These are phyloP conservation scores for Colletotrichum magnum DNA, from an alignment of 2,329 filamentous ascomycete species.

Conservation along the genomic window DNA sequence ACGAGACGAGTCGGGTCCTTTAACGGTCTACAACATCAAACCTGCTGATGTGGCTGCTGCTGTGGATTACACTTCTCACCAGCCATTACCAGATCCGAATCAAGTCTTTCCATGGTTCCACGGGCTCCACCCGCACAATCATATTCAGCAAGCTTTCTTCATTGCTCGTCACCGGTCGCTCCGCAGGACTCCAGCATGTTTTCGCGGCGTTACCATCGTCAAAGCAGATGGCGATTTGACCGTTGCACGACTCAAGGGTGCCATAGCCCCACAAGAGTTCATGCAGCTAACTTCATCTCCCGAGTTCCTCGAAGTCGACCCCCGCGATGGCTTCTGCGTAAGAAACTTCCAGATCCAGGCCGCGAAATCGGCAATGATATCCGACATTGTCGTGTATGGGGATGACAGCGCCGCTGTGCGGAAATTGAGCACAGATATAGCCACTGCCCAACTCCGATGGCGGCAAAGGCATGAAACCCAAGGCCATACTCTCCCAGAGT, in stretches of 20 bases:
- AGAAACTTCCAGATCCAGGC: slow-evolving; percentile 98
- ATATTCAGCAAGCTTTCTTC: slow-evolving; percentile 92
- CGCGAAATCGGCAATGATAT: slow-evolving; percentile 87
- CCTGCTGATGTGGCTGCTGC: slow-evolving; percentile 78
- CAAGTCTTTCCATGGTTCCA: slow-evolving; percentile 97
- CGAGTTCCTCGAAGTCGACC: slow-evolving; percentile 87
- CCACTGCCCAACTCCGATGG: slow-evolving; percentile 83
- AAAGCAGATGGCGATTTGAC: slow-evolving; percentile 88
- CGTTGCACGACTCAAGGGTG: slow-evolving; percentile 85
- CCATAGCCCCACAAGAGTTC: slow-evolving; percentile 86
- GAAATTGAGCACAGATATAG: slow-evolving; percentile 77
- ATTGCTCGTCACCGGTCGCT: slow-evolving; percentile 80
- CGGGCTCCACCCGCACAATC: slow-evolving; percentile 89
- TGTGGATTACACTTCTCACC: slow-evolving; percentile 80
- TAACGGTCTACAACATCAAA: slow-evolving; percentile 81
- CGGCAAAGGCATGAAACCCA: slow-evolving; percentile 73
- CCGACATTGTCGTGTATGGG: slow-evolving; percentile 94
- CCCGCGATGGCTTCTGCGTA: slow-evolving; percentile 91
- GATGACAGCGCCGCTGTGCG: slow-evolving; percentile 74
- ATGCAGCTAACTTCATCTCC: slow-evolving; percentile 65
- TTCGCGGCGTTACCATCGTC: slow-evolving; percentile 86
- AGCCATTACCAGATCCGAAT: slow-evolving; percentile 87
- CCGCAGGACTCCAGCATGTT: slow-evolving; percentile 79
- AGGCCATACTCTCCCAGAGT: slow-evolving; percentile 71
- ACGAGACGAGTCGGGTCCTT: slow-evolving; percentile 62